Conservation (phyloP, 1,284 basidiomycete genomes). For the Hemileia vastatrix region DNA sequence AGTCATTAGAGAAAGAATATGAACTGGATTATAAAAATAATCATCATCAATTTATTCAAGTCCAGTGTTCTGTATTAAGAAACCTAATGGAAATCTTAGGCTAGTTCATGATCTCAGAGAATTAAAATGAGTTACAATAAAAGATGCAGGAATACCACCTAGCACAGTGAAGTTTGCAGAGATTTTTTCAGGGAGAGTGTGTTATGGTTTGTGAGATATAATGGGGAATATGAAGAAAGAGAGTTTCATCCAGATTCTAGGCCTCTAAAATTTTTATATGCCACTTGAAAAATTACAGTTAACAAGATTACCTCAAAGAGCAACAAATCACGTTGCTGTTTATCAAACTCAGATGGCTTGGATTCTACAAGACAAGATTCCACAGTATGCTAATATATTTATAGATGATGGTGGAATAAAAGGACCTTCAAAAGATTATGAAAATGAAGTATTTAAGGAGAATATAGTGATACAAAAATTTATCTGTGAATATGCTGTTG, state of each 20-base stretch:
- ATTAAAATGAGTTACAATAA: too few relatives aligned
- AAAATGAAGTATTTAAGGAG: too few relatives aligned
- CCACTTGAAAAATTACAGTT: background rate
- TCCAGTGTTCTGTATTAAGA: too few relatives aligned
- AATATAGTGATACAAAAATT: too few relatives aligned
- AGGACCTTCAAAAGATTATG: too few relatives aligned
- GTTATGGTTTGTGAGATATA: background rate
- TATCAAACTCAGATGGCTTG: background rate
- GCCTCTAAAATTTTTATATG: slow-evolving; percentile 1
- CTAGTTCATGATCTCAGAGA: too few relatives aligned
- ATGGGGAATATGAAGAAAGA: slow-evolving; percentile 6
- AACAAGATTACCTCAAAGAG: slow-evolving; percentile 8
- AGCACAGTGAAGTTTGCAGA: background rate
- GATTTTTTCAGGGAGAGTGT: background rate
- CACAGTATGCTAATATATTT: background rate
- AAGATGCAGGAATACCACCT: too few relatives aligned
- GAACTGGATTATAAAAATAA: too few relatives aligned
- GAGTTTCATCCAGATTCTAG: background rate
- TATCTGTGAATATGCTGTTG: too few relatives aligned
- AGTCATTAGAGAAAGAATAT: too few relatives aligned
- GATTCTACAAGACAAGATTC: background rate
- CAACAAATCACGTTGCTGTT: background rate
- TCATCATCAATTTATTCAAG: too few relatives aligned
- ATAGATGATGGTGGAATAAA: slow-evolving; percentile 1
- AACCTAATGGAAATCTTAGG: too few relatives aligned